A percentile compares a stretch with the other conserved stretches of the same genome.
Conservation (phyloP, 1,284 basidiomycete species). For the Cryptococcus maquisensis region DNA sequence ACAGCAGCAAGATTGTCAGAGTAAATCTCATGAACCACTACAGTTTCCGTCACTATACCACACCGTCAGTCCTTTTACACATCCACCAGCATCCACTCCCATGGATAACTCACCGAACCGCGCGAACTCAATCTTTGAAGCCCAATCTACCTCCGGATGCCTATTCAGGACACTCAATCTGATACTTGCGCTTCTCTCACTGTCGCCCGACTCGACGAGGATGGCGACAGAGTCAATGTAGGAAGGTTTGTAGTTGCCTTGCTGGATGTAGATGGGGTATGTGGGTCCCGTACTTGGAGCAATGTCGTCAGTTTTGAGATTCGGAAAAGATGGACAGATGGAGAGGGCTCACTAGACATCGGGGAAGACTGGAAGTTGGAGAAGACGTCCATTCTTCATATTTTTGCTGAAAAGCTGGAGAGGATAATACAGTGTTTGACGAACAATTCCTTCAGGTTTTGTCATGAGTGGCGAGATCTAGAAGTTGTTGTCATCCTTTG, state of each 20-base stretch:
- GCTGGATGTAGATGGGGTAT: conserved; percentile 36
- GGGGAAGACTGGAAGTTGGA: conserved; percentile 23
- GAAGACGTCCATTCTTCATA: conserved; percentile 38
- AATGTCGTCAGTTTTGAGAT: background rate
- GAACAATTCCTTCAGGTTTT: conserved; percentile 26
- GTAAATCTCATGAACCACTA: conserved; percentile 38
- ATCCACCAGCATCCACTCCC: conserved; percentile 1
- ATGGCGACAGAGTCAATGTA: conserved; percentile 40
- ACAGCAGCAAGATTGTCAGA: conserved; percentile 34
- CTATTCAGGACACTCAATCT: conserved; percentile 39
- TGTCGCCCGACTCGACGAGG: conserved; percentile 8
- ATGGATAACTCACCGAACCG: conserved; percentile 21
- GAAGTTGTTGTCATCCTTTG: background rate
- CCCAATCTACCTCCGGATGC: conserved; percentile 36
- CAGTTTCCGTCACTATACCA: conserved; percentile 17
- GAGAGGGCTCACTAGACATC: conserved; percentile 29
- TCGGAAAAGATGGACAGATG: conserved; percentile 1
- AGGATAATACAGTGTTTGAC: conserved; percentile 39
- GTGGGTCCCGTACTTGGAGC: conserved; percentile 29
- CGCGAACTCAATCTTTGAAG: conserved; percentile 18
- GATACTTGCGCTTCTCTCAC: conserved; percentile 15
- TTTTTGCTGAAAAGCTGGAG: conserved; percentile 35
- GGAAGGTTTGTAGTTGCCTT: conserved; percentile 21
- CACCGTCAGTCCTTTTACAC: background rate
- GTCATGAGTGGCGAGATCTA: conserved; percentile 44